phyloP scores from a whole-genome alignment of 768 basidiomycete genomes.

The Kwoniella sp. region DNA sequence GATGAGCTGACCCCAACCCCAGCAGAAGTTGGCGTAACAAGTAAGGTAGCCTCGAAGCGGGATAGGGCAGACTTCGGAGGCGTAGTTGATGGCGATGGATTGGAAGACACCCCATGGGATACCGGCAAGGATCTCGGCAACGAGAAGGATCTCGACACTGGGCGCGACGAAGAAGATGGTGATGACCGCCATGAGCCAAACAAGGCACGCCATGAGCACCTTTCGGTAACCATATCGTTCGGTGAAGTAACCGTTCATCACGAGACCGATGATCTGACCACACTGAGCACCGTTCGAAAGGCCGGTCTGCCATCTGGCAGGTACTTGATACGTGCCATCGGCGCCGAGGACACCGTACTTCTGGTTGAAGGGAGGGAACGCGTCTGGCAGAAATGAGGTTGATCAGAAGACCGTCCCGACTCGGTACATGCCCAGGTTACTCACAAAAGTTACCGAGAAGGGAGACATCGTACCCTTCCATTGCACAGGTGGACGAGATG shows the following conservation, averaged over 20 bases:
- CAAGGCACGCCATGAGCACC: slow-evolving; percentile 44
- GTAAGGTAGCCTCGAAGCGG: slow-evolving; percentile 47
- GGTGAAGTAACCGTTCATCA: slow-evolving; percentile 47
- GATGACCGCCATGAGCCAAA: slow-evolving; percentile 33
- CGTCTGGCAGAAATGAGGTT: slow-evolving; percentile 17
- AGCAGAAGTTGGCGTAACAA: slow-evolving; percentile 50
- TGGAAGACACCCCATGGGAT: slow-evolving; percentile 51
- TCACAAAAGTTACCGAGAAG: slow-evolving; percentile 36
- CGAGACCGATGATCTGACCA: slow-evolving; percentile 50
- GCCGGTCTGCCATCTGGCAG: slow-evolving; percentile 52
- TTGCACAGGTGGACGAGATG: slow-evolving; percentile 37
- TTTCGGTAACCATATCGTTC: slow-evolving; percentile 51
- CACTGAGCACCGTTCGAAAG: slow-evolving; percentile 50
- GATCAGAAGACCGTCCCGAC: not conserved
- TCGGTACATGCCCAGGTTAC: not conserved
- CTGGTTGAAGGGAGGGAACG: slow-evolving; percentile 43
- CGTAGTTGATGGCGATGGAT: slow-evolving; percentile 45
- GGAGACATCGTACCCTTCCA: slow-evolving; percentile 47
- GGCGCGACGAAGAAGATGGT: slow-evolving; percentile 40
- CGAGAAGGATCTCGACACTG: slow-evolving; percentile 30
- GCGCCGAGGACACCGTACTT: slow-evolving; percentile 36
- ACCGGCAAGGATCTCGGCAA: slow-evolving; percentile 43
- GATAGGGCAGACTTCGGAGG: slow-evolving; percentile 47
- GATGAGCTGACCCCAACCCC: slow-evolving; percentile 48
- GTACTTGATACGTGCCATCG: slow-evolving; percentile 48